These are phyloP conservation scores for Petunia secreta DNA, from an alignment of 257 asterid genomes.

Conservation along the genomic window DNA sequence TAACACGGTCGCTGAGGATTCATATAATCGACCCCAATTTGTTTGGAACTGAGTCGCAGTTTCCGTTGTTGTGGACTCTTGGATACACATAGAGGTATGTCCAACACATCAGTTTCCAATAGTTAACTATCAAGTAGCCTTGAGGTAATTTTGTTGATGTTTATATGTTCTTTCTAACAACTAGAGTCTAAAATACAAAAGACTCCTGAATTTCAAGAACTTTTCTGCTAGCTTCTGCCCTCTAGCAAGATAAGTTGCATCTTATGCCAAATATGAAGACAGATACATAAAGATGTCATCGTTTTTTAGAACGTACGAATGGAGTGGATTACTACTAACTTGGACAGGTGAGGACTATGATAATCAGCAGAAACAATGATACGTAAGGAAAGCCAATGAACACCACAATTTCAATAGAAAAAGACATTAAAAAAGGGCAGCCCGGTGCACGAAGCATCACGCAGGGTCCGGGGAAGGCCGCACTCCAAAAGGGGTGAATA, in stretches of 20 bases:
- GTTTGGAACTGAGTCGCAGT: background rate
- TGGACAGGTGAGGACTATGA: background rate
- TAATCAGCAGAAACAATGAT: background rate
- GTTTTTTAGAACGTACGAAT: background rate
- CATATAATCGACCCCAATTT: background rate
- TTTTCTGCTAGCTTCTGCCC: background rate
- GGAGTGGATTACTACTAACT: background rate
- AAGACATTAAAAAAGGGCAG: background rate
- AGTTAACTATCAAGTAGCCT: background rate
- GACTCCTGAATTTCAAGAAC: background rate
- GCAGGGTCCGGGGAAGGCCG: too few relatives aligned
- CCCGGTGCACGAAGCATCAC: too few relatives aligned
- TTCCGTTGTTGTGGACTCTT: background rate
- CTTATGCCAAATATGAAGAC: background rate
- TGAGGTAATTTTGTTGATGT: background rate
- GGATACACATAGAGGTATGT: background rate
- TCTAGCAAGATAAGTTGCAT: background rate
- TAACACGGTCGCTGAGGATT: background rate
- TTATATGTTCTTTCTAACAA: background rate
- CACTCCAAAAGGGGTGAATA: too few relatives aligned
- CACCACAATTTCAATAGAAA: background rate
- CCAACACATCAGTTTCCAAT: background rate
- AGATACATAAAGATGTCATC: background rate
- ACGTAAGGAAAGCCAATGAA: background rate
- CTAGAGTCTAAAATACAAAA: background rate